Conservation (phyloP, 768 basidiomycete genomes). For the Rhizopogon sp. region DNA sequence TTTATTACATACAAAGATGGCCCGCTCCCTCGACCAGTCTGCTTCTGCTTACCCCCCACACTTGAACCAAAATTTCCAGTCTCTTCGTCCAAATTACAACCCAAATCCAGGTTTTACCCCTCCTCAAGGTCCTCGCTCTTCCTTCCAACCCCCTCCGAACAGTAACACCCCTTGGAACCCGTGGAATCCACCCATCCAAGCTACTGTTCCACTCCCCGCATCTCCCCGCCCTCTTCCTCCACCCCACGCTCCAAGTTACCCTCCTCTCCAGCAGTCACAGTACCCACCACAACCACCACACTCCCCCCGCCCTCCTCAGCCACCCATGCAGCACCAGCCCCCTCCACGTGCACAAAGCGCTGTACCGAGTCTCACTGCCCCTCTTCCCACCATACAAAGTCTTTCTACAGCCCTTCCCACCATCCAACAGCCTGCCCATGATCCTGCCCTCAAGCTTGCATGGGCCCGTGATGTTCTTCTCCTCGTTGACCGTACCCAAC, state of each 20-base stretch:
- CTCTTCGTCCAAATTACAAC: slow-evolving; percentile 18
- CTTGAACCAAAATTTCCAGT: slow-evolving; percentile 19
- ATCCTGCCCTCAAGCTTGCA: slow-evolving; percentile 56
- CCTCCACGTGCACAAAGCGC: slow-evolving; percentile 16
- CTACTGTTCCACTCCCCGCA: slow-evolving; percentile 13
- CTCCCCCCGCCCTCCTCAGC: slow-evolving; percentile 1
- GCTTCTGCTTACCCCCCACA: slow-evolving; percentile 11
- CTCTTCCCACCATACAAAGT: slow-evolving; percentile 60
- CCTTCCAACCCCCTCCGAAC: slow-evolving; percentile 17
- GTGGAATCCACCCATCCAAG: slow-evolving; percentile 11
- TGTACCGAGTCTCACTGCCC: slow-evolving; percentile 54
- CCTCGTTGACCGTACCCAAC: slow-evolving; percentile 57
- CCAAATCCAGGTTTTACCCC: slow-evolving; percentile 13
- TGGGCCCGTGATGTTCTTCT: slow-evolving; percentile 85
- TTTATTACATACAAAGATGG: slow-evolving; percentile 41
- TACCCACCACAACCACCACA: slow-evolving; percentile 17
- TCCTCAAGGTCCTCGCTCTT: slow-evolving; percentile 9
- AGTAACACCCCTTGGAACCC: slow-evolving; percentile 17
- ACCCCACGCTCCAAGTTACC: background rate
- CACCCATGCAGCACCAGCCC: slow-evolving; percentile 18
- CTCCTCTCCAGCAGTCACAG: slow-evolving; percentile 6
- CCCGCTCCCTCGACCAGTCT: slow-evolving; percentile 53
- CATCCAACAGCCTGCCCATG: slow-evolving; percentile 50
- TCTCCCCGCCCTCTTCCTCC: slow-evolving; percentile 15
- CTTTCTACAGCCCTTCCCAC: slow-evolving; percentile 47